Percentiles rank a stretch among this genome's conserved stretches.
These are phyloP conservation scores for Fusarium hostae DNA, from an alignment of 2,329 filamentous ascomycete species.

Conservation along the genomic window DNA sequence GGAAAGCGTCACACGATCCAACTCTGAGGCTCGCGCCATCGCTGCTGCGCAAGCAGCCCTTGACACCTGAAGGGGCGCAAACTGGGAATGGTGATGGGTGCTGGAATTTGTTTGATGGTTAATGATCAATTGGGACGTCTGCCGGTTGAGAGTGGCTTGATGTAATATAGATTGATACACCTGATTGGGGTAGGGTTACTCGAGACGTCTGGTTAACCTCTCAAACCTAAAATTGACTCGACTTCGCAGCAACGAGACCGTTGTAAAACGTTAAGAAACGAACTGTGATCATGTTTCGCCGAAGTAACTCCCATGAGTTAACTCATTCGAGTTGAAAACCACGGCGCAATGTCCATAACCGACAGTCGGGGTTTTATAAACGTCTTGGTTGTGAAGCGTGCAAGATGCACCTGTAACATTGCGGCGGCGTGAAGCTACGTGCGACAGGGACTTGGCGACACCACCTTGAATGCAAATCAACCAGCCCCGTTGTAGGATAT, in stretches of 20 bases:
- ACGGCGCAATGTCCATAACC: not conserved
- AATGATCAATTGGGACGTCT: not conserved
- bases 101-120: not conserved
- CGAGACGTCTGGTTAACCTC: not conserved
- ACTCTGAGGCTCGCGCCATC: slow-evolving; percentile 38
- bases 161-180: slow-evolving; percentile 5
- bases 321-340: not conserved
- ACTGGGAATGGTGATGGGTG: not conserved
- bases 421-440: slow-evolving; percentile 36
- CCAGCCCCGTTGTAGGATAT: not conserved
- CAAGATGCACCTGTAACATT: slow-evolving; percentile 11
- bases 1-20: slow-evolving; percentile 52
- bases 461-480: slow-evolving; percentile 18
- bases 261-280: not conserved
- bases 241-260: not conserved
- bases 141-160: not conserved
- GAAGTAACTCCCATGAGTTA: not conserved
- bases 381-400: slow-evolving; percentile 1
- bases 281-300: not conserved
- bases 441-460: slow-evolving; percentile 31
- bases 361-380: not conserved
- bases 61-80: slow-evolving; percentile 23
- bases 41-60: slow-evolving; percentile 42
- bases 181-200: not conserved
- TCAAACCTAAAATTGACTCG: slow-evolving; percentile 33